These are phyloP conservation scores for Eucalyptus coolabah DNA, from an alignment of 345 rosid genomes.

Conservation along the genomic window DNA sequence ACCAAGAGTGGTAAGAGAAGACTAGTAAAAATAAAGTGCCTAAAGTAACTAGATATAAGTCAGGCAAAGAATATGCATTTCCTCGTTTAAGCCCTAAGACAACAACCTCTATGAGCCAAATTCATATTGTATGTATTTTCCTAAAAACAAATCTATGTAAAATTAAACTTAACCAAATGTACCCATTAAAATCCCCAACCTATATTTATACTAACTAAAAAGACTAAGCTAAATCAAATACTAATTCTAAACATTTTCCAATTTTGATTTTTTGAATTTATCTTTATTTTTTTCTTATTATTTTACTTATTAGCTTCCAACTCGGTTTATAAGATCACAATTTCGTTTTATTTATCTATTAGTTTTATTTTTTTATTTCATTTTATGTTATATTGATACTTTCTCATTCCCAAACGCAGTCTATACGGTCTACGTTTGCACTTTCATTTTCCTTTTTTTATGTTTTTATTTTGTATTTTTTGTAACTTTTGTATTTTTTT, in stretches of 20 bases:
- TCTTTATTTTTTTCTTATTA: too few species aligned
- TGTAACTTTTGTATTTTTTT: too few species aligned
- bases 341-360: too few species aligned
- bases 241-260: not conserved
- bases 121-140: not conserved
- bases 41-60: not conserved
- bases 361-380: too few species aligned
- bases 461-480: not conserved
- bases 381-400: not conserved
- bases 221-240: not conserved
- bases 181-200: not conserved
- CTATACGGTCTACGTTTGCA: not conserved
- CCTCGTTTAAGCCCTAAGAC: not conserved
- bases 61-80: not conserved
- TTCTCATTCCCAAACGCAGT: not conserved
- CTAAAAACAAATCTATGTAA: not conserved
- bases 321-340: not conserved
- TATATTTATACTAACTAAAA: not conserved
- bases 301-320: not conserved
- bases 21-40: not conserved
- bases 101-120: not conserved
- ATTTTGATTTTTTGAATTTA: accelerated
- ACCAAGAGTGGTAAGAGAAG: not conserved
- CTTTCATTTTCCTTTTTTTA: not conserved
- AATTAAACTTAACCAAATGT: not conserved